A percentile compares a stretch with the other conserved stretches of the same genome.
Conservation (phyloP, 2,329 filamentous ascomycete genomes). For the Colletotrichum magnum region DNA sequence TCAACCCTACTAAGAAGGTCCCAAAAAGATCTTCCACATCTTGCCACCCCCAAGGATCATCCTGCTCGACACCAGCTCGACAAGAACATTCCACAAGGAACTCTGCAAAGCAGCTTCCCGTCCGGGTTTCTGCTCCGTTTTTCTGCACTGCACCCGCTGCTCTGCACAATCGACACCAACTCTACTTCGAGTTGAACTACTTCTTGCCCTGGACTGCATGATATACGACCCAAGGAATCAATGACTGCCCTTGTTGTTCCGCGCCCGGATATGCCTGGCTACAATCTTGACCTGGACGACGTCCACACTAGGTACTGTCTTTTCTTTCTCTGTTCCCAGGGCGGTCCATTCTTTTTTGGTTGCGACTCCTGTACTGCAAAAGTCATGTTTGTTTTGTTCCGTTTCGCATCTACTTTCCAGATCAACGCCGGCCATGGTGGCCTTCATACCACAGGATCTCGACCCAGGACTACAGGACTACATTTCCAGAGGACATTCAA, state of each 20-base stretch:
- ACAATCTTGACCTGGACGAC: conserved; percentile 71
- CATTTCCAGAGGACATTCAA: conserved; percentile 12
- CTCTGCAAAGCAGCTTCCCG: conserved; percentile 34
- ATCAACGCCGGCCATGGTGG: conserved; percentile 36
- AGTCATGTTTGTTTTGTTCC: conserved; percentile 48
- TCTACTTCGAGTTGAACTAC: conserved; percentile 36
- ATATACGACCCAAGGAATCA: conserved; percentile 55
- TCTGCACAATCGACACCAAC: conserved; percentile 27
- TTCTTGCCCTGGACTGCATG: conserved; percentile 41
- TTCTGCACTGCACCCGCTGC: not conserved
- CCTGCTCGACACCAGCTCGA: conserved; percentile 33
- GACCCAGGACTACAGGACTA: conserved; percentile 34
- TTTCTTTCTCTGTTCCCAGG: conserved; percentile 62
- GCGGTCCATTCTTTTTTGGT: conserved; percentile 52
- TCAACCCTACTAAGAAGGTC: conserved; percentile 36
- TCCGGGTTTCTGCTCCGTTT: conserved; percentile 27
- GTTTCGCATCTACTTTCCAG: conserved; percentile 39
- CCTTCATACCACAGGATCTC: conserved; percentile 32
- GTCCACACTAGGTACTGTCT: conserved; percentile 75
- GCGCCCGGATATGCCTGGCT: conserved; percentile 68
- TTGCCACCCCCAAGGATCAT: conserved; percentile 42
- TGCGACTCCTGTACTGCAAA: conserved; percentile 45
- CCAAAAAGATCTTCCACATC: conserved; percentile 39
- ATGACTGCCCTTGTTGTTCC: conserved; percentile 66
- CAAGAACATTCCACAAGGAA: conserved; percentile 28